Evolutionary conservation across 805 yeast genomes (phyloP), one percentile per base, ranked within the genome.

Genomic region (Hanseniaspora occidentalis): DNA sequence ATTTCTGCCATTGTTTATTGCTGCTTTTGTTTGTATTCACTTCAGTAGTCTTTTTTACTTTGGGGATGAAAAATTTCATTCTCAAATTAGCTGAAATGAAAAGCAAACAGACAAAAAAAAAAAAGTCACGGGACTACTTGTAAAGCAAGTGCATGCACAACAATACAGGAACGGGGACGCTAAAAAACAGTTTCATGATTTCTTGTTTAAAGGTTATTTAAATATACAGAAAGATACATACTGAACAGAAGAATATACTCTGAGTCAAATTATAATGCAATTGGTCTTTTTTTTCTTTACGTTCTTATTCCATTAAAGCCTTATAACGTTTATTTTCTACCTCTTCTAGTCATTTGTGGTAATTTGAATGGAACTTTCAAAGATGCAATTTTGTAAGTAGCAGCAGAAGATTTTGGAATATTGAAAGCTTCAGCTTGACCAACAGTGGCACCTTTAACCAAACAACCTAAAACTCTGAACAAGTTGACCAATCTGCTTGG

Each of bases 311-410:
- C 26, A n/a, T n/a, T n/a, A n/a, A n/a, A n/a, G n/a, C n/a, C n/a
- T n/a, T n/a, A n/a, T 16, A 16, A 17, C n/a, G 11, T 29, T 36
- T 37, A 37, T 41, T 40, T 41, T 46, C 60, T 68, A 31, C 77
- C 77, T 53, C 83, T 70, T 65, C 78, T 76, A 9, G 78, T 71
- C 70, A 83, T 70, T 50, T 82, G 89, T 6, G 98, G 98, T 39
- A 84, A 66, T 56, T 76, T 79, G 64, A 92, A 82, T 31, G 98
- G 98, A 24, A 86, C 95, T 57, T 73, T 78, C 60, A 92, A 70
- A 14, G 74, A 62, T 2, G 96, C 97, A 49, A 89, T 67, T 60
- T 85, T 84, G 61, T 81, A 79, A 29, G 75, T 69, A 8, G 74
- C 58, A 11, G 78, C 78, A 41, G 70, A 64, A 39, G 70, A 60